Base-by-base conservation (phyloP, 2,329 filamentous ascomycete genomes). In the Talaromyces amestolkiae region DNA sequence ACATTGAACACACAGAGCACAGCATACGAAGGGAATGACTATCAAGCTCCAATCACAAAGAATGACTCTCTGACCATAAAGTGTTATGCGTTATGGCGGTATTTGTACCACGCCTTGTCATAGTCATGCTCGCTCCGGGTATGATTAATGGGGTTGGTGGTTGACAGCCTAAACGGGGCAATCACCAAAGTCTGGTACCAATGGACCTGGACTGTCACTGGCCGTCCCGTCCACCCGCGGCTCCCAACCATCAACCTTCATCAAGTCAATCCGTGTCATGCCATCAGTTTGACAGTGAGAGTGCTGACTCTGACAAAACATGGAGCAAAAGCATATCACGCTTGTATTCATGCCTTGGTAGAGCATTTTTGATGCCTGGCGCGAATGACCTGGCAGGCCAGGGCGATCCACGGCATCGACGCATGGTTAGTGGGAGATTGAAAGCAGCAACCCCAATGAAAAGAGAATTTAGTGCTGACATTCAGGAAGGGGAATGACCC, bases 171-270 rank as follows among this genome's bases (percentile, higher is more conserved):
- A 31, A 41, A 47, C 58, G 58, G 58, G 39, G 41, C 58, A 61
- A 27, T 61, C 31, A 27, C 33, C 51, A 56, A 63, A 58, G 61
- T 63, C n/a, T 63, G 61, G 61, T 63, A 58, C 51, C 39, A 58
- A 63, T 49, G 61, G 61, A 49, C 61, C 61, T 58, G 22, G 37
- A 35, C 61, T 63, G 61, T 24, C 24, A 61, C 64, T 45, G 59
- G 64, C 53, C 58, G 64, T 63, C 60, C 64, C 64, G 64, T 66
- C 49, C 45, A 63, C 53, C 60, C 64, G 64, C 60, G 31, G 43
- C 60, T 59, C 31, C 47, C 60, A 61, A 58, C 64, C 54, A 47
- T 54, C 64, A 59, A 43, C 41, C 17, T 35, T 33, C 37, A 31
- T 41, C 60, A 33, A 31, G 13, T 54, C 22, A 39, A 41, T 10